Base-by-base conservation (phyloP, 2,329 filamentous ascomycete species). In the Penicillium sp. region DNA sequence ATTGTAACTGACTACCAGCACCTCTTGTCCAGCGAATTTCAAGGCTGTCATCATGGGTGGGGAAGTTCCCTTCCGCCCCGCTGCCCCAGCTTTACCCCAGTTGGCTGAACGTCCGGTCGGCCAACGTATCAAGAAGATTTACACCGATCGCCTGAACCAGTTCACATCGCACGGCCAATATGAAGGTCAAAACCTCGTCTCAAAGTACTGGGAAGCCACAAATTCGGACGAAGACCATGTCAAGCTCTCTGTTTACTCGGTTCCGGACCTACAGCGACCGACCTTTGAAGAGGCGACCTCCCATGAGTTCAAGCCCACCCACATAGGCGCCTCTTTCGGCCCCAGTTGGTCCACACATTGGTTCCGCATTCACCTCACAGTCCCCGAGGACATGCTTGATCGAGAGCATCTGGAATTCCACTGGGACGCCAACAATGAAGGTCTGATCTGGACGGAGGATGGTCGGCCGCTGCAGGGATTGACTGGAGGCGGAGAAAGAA, bases 341-440 rank as follows among this genome's bases (percentile, higher is more conserved):
- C 93, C 93, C 2, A 93, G 90, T 30, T 99, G 93, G 93, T 87
- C 90, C 1, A 99, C 93, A 8, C 93, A 97, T 70, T 99, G 93
- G 93, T 95, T 99, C 80, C 88, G 84, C 61, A 81, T 96, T 48
- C 76, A 85, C 49, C 74, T 99, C 54, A 88, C 81, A 4, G 80
- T 97, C 12, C 92, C 93, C 7, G 66, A 81, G 47, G 75, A 88
- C 11, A 80, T 96, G 62, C 74, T 72, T 22, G 74, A 89, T 56
- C 89, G 93, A 62, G 83, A 91, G 59, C 84, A 87, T 39, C 78
- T 99, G n/a, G 91, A 97, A 71, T 84, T 97, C 50, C 90, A 95
- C 63, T 99, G 93, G 92, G 92, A 99, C 72, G 86, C 87, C 31
- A 87, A 89, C 74, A 95, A 90, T 60, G 93, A 99, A 73, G 93